Evolutionary conservation across 164 flowering plant genomes (phyloP).

Genomic region (Vitis labrusca): DNA sequence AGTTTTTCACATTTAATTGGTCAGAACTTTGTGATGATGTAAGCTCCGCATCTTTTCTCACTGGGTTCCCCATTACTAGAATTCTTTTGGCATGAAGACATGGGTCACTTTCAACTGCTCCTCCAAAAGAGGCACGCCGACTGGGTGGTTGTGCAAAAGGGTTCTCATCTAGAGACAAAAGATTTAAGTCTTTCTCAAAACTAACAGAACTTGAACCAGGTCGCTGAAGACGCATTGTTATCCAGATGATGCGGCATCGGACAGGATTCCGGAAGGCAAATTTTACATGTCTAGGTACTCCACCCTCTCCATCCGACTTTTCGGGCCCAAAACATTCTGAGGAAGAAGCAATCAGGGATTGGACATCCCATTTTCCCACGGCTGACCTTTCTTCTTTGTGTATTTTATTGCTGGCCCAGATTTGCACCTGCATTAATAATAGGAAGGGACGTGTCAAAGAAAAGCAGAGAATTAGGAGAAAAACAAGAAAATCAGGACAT

Average conservation of each 20-base stretch:
- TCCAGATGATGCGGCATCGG: slow-evolving; percentile 90
- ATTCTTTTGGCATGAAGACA: slow-evolving; percentile 89
- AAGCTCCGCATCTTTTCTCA: slow-evolving; percentile 43
- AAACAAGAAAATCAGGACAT: not conserved
- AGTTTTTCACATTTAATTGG: slow-evolving; percentile 50
- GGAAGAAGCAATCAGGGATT: slow-evolving; percentile 63
- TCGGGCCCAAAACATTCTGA: slow-evolving; percentile 79
- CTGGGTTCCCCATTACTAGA: slow-evolving; percentile 69
- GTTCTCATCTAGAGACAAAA: slow-evolving; percentile 81
- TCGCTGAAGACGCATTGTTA: slow-evolving; percentile 65
- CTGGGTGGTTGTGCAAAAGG: slow-evolving; percentile 56
- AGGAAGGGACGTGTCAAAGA: slow-evolving; percentile 5
- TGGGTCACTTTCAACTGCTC: slow-evolving; percentile 52
- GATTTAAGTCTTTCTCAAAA: slow-evolving; percentile 62
- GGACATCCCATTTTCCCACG: slow-evolving; percentile 90
- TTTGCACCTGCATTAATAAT: slow-evolving; percentile 70
- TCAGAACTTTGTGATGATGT: slow-evolving; percentile 50
- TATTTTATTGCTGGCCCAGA: slow-evolving; percentile 91
- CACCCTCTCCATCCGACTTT: slow-evolving; percentile 29
- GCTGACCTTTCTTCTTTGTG: slow-evolving; percentile 77
- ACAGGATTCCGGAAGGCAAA: slow-evolving; percentile 75
- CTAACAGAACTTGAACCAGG: slow-evolving; percentile 73
- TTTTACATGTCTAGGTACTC: slow-evolving; percentile 71
- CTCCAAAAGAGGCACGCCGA: slow-evolving; percentile 81
- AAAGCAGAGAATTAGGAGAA: slow-evolving; percentile 2